Evolutionary conservation across 75 land plant species (phyloP), one percentile per base, ranked within the genome.

Genomic region (Cryptomeria japonica): DNA sequence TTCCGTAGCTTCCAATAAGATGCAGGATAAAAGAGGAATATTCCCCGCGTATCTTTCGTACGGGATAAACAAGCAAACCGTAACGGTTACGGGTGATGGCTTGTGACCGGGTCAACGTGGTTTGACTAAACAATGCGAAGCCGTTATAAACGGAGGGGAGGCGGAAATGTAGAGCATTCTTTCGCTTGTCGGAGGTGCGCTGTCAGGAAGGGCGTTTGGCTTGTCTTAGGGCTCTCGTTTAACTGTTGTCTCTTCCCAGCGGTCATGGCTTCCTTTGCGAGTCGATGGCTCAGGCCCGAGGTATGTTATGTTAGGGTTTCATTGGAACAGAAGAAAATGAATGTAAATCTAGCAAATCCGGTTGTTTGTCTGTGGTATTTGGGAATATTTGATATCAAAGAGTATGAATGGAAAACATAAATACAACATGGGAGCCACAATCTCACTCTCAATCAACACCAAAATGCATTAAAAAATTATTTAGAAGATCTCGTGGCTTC

Each of bases 211-310:
- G 70, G 70, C 70, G 31, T 64, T 22, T 22, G 6, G 28, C 1
- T 64, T 64, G 31, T 28, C 7, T 25, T 28, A 2, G 55, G 55
- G 55, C 55, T 51, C 15, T 10, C 5, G 5, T 6, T 13, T 49
- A 5, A 6, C 7, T 64, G 25, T 18, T 58, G 0, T 58, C 10
- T 79, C 36, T 28, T 19, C 41, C 25, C 22, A 15, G 37, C 25
- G n/a, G 68, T 75, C 22, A 83, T 84, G 86, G 89, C 86, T 84
- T 87, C 86, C 86, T 39, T 41, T 28, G 19, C 36, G 39, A 86
- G 34, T 53, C 89, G 91, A 80, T 90, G 91, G 91, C 53, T 90
- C 86, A 90, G 82, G 86, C 91, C 91, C 47, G 91, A 90, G 91
- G 91, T 90, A 83, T 19, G 19, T 51, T 51, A 13, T 51, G 55